Evolutionary conservation across 306 rosid species (phyloP).

Genomic region (Bauhinia variegata): DNA sequence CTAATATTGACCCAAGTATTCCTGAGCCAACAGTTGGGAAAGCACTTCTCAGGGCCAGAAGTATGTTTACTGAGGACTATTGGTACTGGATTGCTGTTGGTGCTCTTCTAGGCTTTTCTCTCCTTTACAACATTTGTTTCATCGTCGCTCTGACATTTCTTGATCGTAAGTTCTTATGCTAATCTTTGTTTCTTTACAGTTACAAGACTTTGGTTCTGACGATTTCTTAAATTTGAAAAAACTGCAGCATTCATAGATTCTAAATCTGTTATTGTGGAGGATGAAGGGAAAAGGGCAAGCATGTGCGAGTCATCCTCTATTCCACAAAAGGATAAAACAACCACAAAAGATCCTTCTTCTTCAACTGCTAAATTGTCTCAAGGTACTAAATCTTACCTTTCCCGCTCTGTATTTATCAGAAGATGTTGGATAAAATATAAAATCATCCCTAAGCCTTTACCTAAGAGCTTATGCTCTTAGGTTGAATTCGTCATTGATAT

Average conservation of each 20-base stretch:
- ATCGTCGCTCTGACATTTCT: slow-evolving; percentile 60
- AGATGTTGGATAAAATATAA: no score
- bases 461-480: no score
- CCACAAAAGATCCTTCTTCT: slow-evolving; percentile 26
- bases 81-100: slow-evolving; percentile 79
- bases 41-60: slow-evolving; percentile 65
- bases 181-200: neutral
- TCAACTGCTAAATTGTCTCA: slow-evolving; percentile 34
- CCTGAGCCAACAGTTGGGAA: slow-evolving; percentile 65
- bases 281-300: slow-evolving; percentile 37
- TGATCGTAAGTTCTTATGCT: slow-evolving; percentile 53
- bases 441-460: no score
- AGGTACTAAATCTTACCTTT: slow-evolving; percentile 35
- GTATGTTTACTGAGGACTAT: slow-evolving; percentile 51
- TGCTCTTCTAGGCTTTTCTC: slow-evolving; percentile 64
- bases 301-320: slow-evolving; percentile 27
- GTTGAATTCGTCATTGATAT: no score
- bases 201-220: neutral
- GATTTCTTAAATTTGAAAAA: slow-evolving; percentile 23
- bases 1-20: slow-evolving; percentile 33
- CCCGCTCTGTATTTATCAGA: neutral
- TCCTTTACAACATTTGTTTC: slow-evolving; percentile 58
- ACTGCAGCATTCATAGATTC: slow-evolving; percentile 55
- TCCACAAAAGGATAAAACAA: slow-evolving; percentile 5
- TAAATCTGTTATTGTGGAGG: slow-evolving; percentile 51